Base-by-base conservation (phyloP, 352 stramenopile species). In the Blastocystis sp. region DNA sequence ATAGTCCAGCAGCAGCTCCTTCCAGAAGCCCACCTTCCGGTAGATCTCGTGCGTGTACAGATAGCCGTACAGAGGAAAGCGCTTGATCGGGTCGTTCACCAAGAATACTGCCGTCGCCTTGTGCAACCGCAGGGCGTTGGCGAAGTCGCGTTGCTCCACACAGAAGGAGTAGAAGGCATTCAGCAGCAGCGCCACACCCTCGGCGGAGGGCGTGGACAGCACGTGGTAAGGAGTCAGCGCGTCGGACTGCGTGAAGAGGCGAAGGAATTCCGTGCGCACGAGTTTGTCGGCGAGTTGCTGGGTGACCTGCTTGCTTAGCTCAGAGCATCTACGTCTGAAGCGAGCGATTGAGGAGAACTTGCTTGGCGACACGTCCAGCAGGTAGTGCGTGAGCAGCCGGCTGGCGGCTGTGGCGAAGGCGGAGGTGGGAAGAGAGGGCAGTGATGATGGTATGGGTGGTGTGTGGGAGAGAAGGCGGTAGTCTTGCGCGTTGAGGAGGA, bases 21-120 rank as follows among this genome's bases (percentile, higher is more conserved):
- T 84, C 74, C 74, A 84, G 34, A 84, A 84, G 3, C 74, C 74
- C 74, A 84, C 74, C n/a, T 66, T 84, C 6, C 28, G 14, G 60
- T 84, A 84, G 38, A 84, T 84, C 6, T 68, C 52, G 45, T 84
- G 74, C 40, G 45, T 68, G 28, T 54, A 59, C 11, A 66, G 38
- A 54, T 59, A 52, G 21, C 74, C 45, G 61, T 84, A 84, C n/a
- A 84, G 45, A 45, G 74, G 74, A 42, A 42, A 84, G 3, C 28
- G 14, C 21, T n/a, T 2, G 34, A 48, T 10, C 17, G 38, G 21
- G 11, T 68, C 40, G 60, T 24, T 38, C 1, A 84, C 74, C 28
- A 84, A 52, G 34, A 84, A 68, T 2, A 68, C 21, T 1, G 74
- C 38, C 2, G 74, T 57, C 14, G 69, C 48, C 14, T 68, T 66